Evolutionary conservation across 352 stramenopile species (phyloP).

Genomic region (Phytopythium chamaehyphon): DNA sequence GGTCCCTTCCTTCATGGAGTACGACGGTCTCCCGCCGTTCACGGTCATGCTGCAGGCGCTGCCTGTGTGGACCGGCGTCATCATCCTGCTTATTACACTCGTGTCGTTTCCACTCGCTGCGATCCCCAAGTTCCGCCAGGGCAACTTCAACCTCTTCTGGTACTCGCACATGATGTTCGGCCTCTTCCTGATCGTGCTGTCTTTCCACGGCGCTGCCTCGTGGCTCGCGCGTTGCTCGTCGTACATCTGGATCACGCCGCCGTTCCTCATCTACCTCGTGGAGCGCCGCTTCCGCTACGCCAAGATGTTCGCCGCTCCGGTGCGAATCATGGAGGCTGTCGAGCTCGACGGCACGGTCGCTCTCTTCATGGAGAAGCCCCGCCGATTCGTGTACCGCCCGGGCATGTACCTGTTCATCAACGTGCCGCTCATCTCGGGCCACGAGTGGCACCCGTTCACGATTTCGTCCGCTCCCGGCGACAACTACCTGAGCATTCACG

Average conservation of each 20-base stretch:
- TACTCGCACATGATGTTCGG: slow-evolving; percentile 82
- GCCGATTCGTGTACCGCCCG: slow-evolving; percentile 64
- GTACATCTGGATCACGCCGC: slow-evolving; percentile 63
- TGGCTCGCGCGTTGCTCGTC: slow-evolving; percentile 55
- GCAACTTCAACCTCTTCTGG: slow-evolving; percentile 80
- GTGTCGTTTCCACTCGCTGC: slow-evolving; percentile 69
- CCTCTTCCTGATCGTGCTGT: slow-evolving; percentile 57
- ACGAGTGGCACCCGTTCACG: slow-evolving; percentile 92
- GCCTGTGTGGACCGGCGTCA: slow-evolving; percentile 61
- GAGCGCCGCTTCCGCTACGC: slow-evolving; percentile 68
- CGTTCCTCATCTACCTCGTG: slow-evolving; percentile 66
- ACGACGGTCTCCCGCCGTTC: slow-evolving; percentile 54
- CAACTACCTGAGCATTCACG: slow-evolving; percentile 81
- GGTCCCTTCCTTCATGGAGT: slow-evolving; percentile 38
- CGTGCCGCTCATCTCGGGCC: slow-evolving; percentile 65
- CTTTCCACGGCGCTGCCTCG: slow-evolving; percentile 57
- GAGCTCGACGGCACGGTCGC: slow-evolving; percentile 64
- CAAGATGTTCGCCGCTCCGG: slow-evolving; percentile 60
- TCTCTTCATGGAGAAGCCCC: slow-evolving; percentile 75
- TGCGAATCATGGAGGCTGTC: slow-evolving; percentile 65
- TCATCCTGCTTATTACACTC: slow-evolving; percentile 60
- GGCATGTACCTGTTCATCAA: slow-evolving; percentile 91
- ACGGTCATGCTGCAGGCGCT: slow-evolving; percentile 60
- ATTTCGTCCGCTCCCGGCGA: slow-evolving; percentile 84
- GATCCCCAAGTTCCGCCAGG: slow-evolving; percentile 70